Percentiles rank a stretch among this genome's conserved stretches.
Evolutionary conservation across 1,139 yeast genomes (phyloP).

Genomic region (Yamadazyma diddensiae): DNA sequence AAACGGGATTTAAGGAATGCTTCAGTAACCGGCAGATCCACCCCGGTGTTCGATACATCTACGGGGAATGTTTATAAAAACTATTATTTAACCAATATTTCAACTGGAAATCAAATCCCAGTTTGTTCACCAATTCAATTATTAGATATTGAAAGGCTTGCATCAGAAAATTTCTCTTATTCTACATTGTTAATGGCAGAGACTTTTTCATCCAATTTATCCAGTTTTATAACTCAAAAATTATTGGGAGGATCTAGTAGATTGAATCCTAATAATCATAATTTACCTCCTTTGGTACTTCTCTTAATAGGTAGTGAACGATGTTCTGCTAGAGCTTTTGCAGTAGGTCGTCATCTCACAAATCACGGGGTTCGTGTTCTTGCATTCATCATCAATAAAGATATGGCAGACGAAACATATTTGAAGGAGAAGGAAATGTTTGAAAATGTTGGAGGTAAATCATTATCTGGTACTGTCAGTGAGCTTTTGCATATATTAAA

Average conservation of each 20-base stretch:
- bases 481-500: conserved; percentile 30
- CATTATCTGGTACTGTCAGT: conserved; percentile 31
- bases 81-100: conserved; percentile 14
- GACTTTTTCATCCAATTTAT: conserved; percentile 67
- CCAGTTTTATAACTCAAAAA: conserved; percentile 51
- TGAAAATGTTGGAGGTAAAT: conserved; percentile 46
- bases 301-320: conserved; percentile 70
- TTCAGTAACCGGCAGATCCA: conserved; percentile 16
- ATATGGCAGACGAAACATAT: conserved; percentile 26
- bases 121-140: conserved; percentile 79
- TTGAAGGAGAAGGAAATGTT: conserved; percentile 52
- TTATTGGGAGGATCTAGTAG: conserved; percentile 69
- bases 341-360: conserved; percentile 75
- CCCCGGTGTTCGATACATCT: conserved; percentile 12
- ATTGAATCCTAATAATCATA: conserved; percentile 59
- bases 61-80: conserved; percentile 5
- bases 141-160: conserved; percentile 69
- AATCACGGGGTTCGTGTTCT: conserved; percentile 73
- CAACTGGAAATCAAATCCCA: conserved; percentile 39
- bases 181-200: conserved; percentile 55
- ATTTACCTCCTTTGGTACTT: conserved; percentile 75
- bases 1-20: conserved; percentile 9
- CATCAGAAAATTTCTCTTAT: conserved; percentile 53
- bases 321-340: conserved; percentile 73
- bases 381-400: conserved; percentile 47